These are phyloP conservation scores for Arthrobotrys sphaeroides DNA, from an alignment of 2,329 filamentous ascomycete genomes.

Conservation along the genomic window DNA sequence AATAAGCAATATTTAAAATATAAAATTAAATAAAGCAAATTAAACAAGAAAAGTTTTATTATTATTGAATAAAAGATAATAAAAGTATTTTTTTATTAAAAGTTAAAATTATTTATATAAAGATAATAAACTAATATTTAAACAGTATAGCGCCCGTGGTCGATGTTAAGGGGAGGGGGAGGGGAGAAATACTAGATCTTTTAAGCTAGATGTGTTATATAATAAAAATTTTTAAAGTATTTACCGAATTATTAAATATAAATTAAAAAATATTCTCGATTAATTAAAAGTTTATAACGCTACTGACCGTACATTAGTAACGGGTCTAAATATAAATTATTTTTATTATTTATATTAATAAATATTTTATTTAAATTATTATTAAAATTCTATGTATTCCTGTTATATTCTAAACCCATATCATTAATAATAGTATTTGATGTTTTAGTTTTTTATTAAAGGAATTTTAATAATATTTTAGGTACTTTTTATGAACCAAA, in stretches of 20 bases:
- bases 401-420: conserved; percentile 14
- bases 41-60: conserved; percentile 54
- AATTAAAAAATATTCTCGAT: neutral
- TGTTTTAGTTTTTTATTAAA: conserved; percentile 15
- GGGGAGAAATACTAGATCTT: conserved; percentile 5
- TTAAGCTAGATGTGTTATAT: conserved; percentile 6
- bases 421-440: conserved; percentile 29
- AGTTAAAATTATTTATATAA: conserved; percentile 42
- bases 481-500: conserved; percentile 14
- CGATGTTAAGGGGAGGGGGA: neutral
- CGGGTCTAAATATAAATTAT: neutral
- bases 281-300: conserved; percentile 14
- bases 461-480: conserved; percentile 23
- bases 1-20: conserved; percentile 54
- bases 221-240: neutral
- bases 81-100: conserved; percentile 18
- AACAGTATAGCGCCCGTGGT: conserved; percentile 1
- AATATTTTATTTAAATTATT: conserved; percentile 32
- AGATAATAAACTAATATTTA: conserved; percentile 34
- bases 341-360: conserved; percentile 24
- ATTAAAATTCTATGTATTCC: conserved; percentile 12
- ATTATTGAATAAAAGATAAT: conserved; percentile 57
- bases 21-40: conserved; percentile 59
- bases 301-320: too few species aligned
- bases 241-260: conserved; percentile 1